phyloP scores from a whole-genome alignment of 2,329 filamentous ascomycete genomes.

The Calonectria honghensis region DNA sequence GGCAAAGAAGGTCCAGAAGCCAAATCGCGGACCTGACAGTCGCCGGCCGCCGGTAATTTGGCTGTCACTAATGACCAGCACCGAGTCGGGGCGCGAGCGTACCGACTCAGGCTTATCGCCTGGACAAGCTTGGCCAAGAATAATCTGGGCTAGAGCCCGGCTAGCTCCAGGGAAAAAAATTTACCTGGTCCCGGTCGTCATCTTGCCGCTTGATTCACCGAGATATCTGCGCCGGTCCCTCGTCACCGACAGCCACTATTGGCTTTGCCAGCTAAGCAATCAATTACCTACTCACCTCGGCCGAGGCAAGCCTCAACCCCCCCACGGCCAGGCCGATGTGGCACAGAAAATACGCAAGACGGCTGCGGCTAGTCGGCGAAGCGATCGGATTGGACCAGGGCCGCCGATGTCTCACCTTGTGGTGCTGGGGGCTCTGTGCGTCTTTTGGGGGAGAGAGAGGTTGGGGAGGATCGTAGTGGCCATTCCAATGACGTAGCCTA shows the following conservation, averaged over 20 bases:
- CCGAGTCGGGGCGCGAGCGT: constrained; percentile 32
- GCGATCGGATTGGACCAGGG: constrained; percentile 45
- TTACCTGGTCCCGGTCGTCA: constrained; percentile 37
- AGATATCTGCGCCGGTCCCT: constrained; percentile 43
- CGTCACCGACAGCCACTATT: constrained; percentile 43
- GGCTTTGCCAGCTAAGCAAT: constrained; percentile 43
- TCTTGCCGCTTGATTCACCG: constrained; percentile 50
- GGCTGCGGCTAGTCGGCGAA: constrained; percentile 33
- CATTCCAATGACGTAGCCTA: constrained; percentile 54
- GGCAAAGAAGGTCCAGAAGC: constrained; percentile 36
- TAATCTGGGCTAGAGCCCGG: constrained; percentile 25
- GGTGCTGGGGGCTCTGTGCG: constrained; percentile 32
- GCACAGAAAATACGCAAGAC: constrained; percentile 40
- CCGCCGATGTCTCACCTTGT: constrained; percentile 47
- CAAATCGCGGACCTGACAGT: constrained; percentile 28
- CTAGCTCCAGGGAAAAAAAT: constrained; percentile 24
- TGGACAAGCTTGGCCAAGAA: constrained; percentile 18
- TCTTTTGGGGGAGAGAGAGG: constrained; percentile 43
- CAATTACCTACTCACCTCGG: constrained; percentile 37
- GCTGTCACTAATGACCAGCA: constrained; percentile 8
- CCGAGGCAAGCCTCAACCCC: constrained; percentile 43
- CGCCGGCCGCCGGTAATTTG: constrained; percentile 33
- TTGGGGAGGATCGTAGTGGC: constrained; percentile 44
- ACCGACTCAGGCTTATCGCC: constrained; percentile 32
- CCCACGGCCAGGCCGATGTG: constrained; percentile 54